Base-by-base conservation (phyloP, 106 monocot species). In the Apostasia ramifera region DNA sequence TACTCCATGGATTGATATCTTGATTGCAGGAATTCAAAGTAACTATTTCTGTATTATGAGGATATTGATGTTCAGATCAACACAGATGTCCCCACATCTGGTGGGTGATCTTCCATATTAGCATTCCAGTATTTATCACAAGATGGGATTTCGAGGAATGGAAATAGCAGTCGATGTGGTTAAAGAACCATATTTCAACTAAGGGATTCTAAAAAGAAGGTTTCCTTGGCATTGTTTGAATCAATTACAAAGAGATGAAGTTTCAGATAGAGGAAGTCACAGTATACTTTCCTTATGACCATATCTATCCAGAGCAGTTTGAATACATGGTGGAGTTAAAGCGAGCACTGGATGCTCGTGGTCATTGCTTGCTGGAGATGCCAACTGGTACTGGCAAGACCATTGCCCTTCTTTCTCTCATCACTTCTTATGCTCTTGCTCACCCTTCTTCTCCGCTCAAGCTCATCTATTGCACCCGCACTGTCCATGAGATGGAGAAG, bases 401-500 rank as follows among this genome's bases (percentile, higher is more conserved):
- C 64, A 67, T 86, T 53, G 87, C 92, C 70, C 92, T 98, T 40
- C 92, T 98, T 78, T 98, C 97, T 55, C 92, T 98, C 57, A 98
- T 98, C 76, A 60, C 75, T 68, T 78, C 77, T 75, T 98, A 98
- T 81, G 63, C 81, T 65, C 71, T 92, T 70, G 47, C 86, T 44
- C 73, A 69, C 12, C 84, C 91, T 15, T 53, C 65, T 12, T 12
- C 64, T 6, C 74, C 79, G 0, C 72, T 84, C 67, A 89, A 90
- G 69, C 85, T 92, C 73, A 56, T 98, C 79, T 98, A 98, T 85
- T 98, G 97, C 81, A 98, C 97, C 52, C 92, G 97, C 81, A 98
- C 92, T 53, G 92, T 98, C 63, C 97, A 98, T 81, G 97, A 98
- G 81, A 98, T 98, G 97, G 97, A 98, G 82, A 98, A 98, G 57